These are phyloP conservation scores for Hordeum vulgare DNA, from an alignment of 176 grass and related monocot species.

Conservation along the genomic window DNA sequence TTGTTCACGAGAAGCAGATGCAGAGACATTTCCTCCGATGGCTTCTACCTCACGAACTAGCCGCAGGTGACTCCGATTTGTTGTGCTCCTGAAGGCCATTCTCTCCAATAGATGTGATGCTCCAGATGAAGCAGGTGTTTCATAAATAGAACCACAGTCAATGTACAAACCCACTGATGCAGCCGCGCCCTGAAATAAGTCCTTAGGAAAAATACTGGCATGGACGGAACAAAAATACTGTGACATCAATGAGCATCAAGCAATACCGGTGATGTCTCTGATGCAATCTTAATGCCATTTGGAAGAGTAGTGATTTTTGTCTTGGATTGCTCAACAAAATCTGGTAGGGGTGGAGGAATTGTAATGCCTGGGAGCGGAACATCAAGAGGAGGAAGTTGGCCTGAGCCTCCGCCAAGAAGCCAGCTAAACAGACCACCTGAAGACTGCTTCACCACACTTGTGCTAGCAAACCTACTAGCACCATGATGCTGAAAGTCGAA, in stretches of 20 bases:
- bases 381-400: slow-evolving; percentile 45
- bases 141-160: slow-evolving; percentile 82
- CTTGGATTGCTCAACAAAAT: slow-evolving; percentile 51
- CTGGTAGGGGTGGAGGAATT: slow-evolving; percentile 43
- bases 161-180: slow-evolving; percentile 78
- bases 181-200: slow-evolving; percentile 41
- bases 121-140: slow-evolving; percentile 50
- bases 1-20: slow-evolving; percentile 74
- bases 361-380: slow-evolving; percentile 42
- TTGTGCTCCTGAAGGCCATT: slow-evolving; percentile 79
- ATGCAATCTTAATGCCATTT: slow-evolving; percentile 72
- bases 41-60: slow-evolving; percentile 76
- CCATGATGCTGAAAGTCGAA: slow-evolving; percentile 20
- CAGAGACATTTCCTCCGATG: slow-evolving; percentile 66
- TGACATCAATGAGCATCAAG: not conserved
- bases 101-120: slow-evolving; percentile 71
- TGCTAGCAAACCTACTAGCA: slow-evolving; percentile 56
- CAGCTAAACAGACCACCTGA: slow-evolving; percentile 54
- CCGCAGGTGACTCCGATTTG: slow-evolving; percentile 65
- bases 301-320: slow-evolving; percentile 72
- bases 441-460: slow-evolving; percentile 47
- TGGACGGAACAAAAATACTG: slow-evolving; percentile 3
- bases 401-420: slow-evolving; percentile 50
- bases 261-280: slow-evolving; percentile 44
- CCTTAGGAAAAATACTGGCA: not conserved